phyloP scores from a whole-genome alignment of 2,329 filamentous ascomycete species.

The Coleophoma cylindrospora region DNA sequence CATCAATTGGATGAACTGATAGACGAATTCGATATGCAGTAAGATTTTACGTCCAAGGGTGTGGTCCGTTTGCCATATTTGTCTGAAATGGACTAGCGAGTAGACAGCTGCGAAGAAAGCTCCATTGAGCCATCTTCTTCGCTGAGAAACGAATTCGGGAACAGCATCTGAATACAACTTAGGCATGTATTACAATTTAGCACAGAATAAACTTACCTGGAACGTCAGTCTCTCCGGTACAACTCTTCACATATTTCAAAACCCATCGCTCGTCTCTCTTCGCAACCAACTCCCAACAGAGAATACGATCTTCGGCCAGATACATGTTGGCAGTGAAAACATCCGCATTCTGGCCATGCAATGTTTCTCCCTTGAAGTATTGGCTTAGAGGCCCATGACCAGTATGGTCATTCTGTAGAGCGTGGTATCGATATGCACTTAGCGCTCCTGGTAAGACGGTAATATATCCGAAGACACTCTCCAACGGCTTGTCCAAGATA shows the following conservation, averaged over 20 bases:
- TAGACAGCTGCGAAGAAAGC: conserved; percentile 99
- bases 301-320: conserved; percentile 80
- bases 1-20: conserved; percentile 85
- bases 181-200: neutral
- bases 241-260: conserved; percentile 94
- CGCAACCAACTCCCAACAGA: conserved; percentile 93
- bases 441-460: conserved; percentile 93
- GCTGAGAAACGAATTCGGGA: conserved; percentile 95
- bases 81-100: conserved; percentile 89
- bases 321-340: conserved; percentile 99
- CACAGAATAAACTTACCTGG: conserved; percentile 62
- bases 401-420: conserved; percentile 92
- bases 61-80: conserved; percentile 92
- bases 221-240: conserved; percentile 96
- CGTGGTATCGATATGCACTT: conserved; percentile 92
- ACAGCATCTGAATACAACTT: conserved; percentile 62
- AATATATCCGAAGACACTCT: conserved; percentile 97
- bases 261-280: conserved; percentile 96
- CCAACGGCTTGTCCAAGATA: conserved; percentile 93
- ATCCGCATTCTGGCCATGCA: conserved; percentile 93
- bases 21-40: conserved; percentile 90
- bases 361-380: conserved; percentile 98
- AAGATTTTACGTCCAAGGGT: conserved; percentile 83
- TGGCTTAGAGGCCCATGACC: conserved; percentile 93
- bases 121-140: conserved; percentile 94